These are phyloP conservation scores for Cyberlindnera maritima DNA, from an alignment of 805 yeast species.

Conservation along the genomic window DNA sequence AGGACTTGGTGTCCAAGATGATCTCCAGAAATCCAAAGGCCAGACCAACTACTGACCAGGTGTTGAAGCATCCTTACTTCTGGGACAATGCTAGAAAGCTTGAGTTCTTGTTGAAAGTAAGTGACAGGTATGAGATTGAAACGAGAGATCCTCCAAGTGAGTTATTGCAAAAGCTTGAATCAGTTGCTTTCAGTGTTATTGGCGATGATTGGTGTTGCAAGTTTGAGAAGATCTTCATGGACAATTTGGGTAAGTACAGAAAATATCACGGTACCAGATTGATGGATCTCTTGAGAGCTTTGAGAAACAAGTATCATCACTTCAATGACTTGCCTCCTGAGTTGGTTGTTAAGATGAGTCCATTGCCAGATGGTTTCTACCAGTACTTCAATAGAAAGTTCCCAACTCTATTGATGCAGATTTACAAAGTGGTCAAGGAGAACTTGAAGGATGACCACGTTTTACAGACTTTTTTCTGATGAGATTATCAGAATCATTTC, in stretches of 20 bases:
- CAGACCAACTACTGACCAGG: slow-evolving; percentile 68
- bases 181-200: slow-evolving; percentile 45
- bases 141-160: slow-evolving; percentile 75
- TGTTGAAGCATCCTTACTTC: slow-evolving; percentile 84
- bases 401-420: slow-evolving; percentile 75
- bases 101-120: slow-evolving; percentile 80
- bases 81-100: slow-evolving; percentile 76
- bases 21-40: slow-evolving; percentile 58
- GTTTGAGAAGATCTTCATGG: slow-evolving; percentile 72
- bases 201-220: slow-evolving; percentile 74
- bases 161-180: slow-evolving; percentile 54
- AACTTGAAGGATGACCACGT: slow-evolving; percentile 64
- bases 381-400: slow-evolving; percentile 69
- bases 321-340: slow-evolving; percentile 80
- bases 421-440: slow-evolving; percentile 58
- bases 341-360: slow-evolving; percentile 64
- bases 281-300: slow-evolving; percentile 83
- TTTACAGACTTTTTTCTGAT: slow-evolving; percentile 42
- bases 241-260: slow-evolving; percentile 85
- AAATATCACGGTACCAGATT: slow-evolving; percentile 77
- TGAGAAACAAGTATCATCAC: slow-evolving; percentile 93
- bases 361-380: slow-evolving; percentile 83
- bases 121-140: slow-evolving; percentile 89
- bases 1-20: slow-evolving; percentile 72
- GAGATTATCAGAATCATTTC: neutral